Conservation (phyloP, 108 stramenopile genomes). For the Pelagomonas calceolata region DNA sequence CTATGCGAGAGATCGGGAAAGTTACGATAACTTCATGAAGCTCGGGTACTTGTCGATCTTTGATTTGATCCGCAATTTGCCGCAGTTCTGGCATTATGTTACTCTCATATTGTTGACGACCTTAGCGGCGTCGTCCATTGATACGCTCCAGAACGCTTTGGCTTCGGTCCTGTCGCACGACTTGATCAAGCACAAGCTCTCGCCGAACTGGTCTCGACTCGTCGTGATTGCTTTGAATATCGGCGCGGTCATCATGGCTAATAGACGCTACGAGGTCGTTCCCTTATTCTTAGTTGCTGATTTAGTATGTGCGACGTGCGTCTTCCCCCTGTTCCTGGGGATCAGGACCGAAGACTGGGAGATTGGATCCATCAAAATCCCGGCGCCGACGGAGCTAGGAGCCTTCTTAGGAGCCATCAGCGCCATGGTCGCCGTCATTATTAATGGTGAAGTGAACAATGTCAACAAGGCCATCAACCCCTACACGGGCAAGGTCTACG, state of each 20-base stretch:
- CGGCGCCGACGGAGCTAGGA: conserved; percentile 59
- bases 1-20: conserved; percentile 12
- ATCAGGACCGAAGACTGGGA: conserved; percentile 44
- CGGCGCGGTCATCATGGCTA: conserved; percentile 46
- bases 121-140: conserved; percentile 51
- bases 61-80: conserved; percentile 47
- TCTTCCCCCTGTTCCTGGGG: conserved; percentile 59
- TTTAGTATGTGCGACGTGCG: conserved; percentile 59
- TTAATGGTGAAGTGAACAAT: conserved; percentile 47
- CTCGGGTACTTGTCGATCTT: conserved; percentile 46
- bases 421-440: conserved; percentile 52
- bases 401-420: conserved; percentile 49
- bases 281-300: conserved; percentile 63
- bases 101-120: conserved; percentile 55
- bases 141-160: conserved; percentile 59
- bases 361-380: conserved; percentile 13
- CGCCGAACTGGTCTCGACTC: conserved; percentile 28
- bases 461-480: conserved; percentile 41
- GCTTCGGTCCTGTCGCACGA: conserved; percentile 46
- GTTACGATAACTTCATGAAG: neutral
- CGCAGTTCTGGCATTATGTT: conserved; percentile 50
- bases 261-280: conserved; percentile 50
- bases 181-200: conserved; percentile 28
- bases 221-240: conserved; percentile 49
- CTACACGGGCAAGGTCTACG: conserved; percentile 27